A percentile compares a stretch with the other conserved stretches of the same genome.
phyloP scores from a whole-genome alignment of 176 grass and related monocot genomes.

The Hordeum vulgare region DNA sequence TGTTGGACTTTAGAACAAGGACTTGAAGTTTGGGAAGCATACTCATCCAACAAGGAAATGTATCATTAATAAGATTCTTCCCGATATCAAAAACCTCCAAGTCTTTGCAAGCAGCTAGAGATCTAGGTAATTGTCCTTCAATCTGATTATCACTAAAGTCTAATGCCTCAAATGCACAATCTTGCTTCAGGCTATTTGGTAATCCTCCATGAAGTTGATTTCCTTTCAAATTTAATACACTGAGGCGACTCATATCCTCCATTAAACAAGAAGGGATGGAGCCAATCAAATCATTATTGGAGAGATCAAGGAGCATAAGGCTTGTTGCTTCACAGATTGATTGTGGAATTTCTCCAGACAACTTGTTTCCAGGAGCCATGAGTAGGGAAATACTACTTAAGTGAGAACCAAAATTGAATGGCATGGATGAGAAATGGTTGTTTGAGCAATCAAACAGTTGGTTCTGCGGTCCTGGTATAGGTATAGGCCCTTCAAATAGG shows the following conservation, averaged over 20 bases:
- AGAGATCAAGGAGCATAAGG: slow-evolving; percentile 23
- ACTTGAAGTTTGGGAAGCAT: slow-evolving; percentile 36
- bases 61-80: slow-evolving; percentile 12
- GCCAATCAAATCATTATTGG: slow-evolving; percentile 16
- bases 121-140: slow-evolving; percentile 30
- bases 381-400: background rate
- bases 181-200: background rate
- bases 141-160: slow-evolving; percentile 25
- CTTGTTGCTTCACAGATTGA: slow-evolving; percentile 11
- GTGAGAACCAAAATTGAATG: slow-evolving; percentile 20
- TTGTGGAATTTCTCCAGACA: slow-evolving; percentile 18
- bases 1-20: slow-evolving; percentile 23
- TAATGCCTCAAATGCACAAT: slow-evolving; percentile 7
- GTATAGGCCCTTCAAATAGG: slow-evolving; percentile 20
- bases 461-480: background rate
- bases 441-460: slow-evolving; percentile 12
- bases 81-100: slow-evolving; percentile 27
- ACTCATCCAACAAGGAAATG: slow-evolving; percentile 42
- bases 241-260: background rate
- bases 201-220: slow-evolving; percentile 18
- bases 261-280: slow-evolving; percentile 31
- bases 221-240: slow-evolving; percentile 15
- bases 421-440: slow-evolving; percentile 25
- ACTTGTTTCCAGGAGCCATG: slow-evolving; percentile 1
- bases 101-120: background rate